Conservation (phyloP, 768 basidiomycete species). For the Amanita rubescens region DNA sequence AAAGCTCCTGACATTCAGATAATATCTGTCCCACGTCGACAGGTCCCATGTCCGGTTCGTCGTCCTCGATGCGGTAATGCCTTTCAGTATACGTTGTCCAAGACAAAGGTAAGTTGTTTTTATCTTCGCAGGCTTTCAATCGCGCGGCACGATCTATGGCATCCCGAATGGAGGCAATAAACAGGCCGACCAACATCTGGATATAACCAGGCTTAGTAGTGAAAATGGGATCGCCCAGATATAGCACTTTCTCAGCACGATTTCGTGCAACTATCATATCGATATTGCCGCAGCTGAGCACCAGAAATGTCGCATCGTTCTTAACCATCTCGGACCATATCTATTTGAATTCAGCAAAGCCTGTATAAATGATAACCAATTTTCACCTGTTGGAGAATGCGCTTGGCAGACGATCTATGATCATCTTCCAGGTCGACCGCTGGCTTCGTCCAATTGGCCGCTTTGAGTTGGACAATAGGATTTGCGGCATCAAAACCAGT, state of each 20-base stretch:
- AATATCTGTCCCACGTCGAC: neutral
- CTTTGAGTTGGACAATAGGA: neutral
- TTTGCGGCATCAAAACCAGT: neutral
- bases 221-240: neutral
- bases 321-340: neutral
- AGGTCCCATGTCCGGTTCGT: neutral
- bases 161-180: neutral
- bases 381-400: neutral
- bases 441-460: neutral
- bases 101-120: neutral
- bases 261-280: neutral
- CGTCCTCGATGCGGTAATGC: neutral
- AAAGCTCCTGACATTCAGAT: neutral
- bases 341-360: neutral
- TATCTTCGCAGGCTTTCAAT: neutral
- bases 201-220: neutral
- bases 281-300: neutral
- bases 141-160: no score
- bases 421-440: neutral
- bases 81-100: neutral
- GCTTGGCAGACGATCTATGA: neutral
- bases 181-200: neutral
- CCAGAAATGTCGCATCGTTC: neutral
- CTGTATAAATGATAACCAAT: neutral
- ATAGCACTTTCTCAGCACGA: neutral